Evolutionary conservation across 2,329 filamentous ascomycete species (phyloP), one percentile per base, ranked within the genome.

Genomic region (Annulohypoxylon truncatum): DNA sequence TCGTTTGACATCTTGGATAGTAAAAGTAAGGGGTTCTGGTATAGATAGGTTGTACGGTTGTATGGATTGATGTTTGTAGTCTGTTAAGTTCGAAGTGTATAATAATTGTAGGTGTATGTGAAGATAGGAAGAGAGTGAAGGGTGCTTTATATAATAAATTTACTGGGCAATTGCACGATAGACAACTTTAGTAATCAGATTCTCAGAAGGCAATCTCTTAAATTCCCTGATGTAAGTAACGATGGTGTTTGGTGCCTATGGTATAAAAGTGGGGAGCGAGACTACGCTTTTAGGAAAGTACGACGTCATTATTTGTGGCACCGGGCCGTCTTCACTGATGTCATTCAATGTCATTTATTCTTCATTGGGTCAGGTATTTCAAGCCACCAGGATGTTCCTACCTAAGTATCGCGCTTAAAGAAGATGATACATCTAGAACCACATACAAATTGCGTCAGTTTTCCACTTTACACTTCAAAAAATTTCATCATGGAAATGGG

Each of bases 1-100:
- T 80, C 77, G 77, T 80, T 79, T 73, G 80, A 82, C 79, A 82
- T 82, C 48, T 46, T 79, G 66, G 61, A 42, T 46, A 51, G 56
- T 77, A 5, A 44, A 38, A 51, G 33, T 33, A 33, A 26, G 35
- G 24, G 18, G n/a, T 13, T 38, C 44, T 20, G 15, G 8, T 22
- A 33, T 24, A 15, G 20, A 46, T 47, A 35, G 10, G 12, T n/a
- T n/a, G n/a, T n/a, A n/a, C n/a, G n/a, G n/a, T n/a, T n/a, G n/a
- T n/a, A 18, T 8, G 12, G 6, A 29, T 52, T 22, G 31, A 12
- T 61, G 22, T 50, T 29, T 18, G 9, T 29, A 42, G 3, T 18
- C 22, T 53, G 4, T 40, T 53, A 40, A 24, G n/a, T 22, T 42
- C 7, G n/a, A 31, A 18, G 24, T 44, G 24, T 26, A 15, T 50